phyloP scores from a whole-genome alignment of 306 rosid species.

The Fragaria iinumae region DNA sequence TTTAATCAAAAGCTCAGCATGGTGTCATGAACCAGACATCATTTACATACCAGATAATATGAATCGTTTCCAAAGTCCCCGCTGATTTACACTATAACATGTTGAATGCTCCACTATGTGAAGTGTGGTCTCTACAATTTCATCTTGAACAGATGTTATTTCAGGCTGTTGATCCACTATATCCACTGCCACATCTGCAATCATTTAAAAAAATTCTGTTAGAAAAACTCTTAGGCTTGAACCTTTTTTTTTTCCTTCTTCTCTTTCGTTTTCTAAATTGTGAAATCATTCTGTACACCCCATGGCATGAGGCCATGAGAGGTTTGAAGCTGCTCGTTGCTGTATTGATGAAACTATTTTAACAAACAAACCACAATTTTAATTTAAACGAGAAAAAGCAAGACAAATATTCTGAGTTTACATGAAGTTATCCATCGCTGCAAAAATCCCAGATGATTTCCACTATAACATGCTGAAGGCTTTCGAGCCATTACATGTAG shows the following conservation, averaged over 20 bases:
- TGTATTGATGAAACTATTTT: neutral
- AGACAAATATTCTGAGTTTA: neutral
- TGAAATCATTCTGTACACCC: neutral
- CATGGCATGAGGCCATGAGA: neutral
- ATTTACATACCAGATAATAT: neutral
- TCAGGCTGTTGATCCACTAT: neutral
- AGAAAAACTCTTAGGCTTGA: neutral
- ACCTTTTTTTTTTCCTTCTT: no score
- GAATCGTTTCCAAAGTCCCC: neutral
- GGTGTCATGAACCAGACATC: neutral
- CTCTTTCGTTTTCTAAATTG: neutral
- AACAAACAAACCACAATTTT: no score
- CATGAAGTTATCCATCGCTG: neutral
- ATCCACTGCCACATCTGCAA: neutral
- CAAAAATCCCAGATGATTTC: neutral
- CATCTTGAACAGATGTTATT: neutral
- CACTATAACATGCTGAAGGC: neutral
- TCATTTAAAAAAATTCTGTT: neutral
- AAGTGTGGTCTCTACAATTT: neutral
- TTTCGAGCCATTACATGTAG: constrained; percentile 13
- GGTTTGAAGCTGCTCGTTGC: neutral
- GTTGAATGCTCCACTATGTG: neutral
- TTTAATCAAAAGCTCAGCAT: neutral
- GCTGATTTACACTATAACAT: neutral
- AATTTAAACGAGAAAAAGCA: neutral